Evolutionary conservation across 805 yeast genomes (phyloP).

Genomic region (Huiozyma sinensis): DNA sequence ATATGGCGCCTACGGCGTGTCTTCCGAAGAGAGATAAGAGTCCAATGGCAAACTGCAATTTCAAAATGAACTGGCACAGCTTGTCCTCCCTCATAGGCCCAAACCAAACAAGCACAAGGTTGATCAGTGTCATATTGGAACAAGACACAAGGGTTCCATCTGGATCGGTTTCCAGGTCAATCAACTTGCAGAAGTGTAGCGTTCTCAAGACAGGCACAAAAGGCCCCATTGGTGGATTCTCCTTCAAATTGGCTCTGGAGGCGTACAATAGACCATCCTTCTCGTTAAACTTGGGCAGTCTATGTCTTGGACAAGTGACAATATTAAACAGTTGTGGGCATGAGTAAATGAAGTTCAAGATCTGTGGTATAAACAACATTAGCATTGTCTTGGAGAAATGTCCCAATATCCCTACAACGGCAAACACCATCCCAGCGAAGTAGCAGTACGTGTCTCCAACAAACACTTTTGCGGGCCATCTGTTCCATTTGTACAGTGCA

Average conservation of each 20-base stretch:
- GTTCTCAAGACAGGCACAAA: constrained; percentile 30
- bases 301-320: constrained; percentile 91
- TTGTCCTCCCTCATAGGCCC: constrained; percentile 86
- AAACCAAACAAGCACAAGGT: constrained; percentile 68
- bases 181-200: constrained; percentile 40
- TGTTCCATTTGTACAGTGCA: constrained; percentile 67
- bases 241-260: constrained; percentile 40
- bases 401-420: constrained; percentile 90
- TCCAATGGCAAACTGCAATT: constrained; percentile 58
- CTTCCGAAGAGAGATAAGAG: constrained; percentile 55
- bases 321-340: constrained; percentile 83
- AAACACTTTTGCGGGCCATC: constrained; percentile 87
- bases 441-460: constrained; percentile 98
- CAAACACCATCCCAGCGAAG: constrained; percentile 97
- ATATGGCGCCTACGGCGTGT: constrained; percentile 74
- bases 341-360: constrained; percentile 79
- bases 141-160: constrained; percentile 31
- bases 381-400: constrained; percentile 91
- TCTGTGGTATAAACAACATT: constrained; percentile 81
- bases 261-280: constrained; percentile 68
- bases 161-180: constrained; percentile 33
- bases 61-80: constrained; percentile 50
- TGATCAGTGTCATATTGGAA: constrained; percentile 82
- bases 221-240: constrained; percentile 25
- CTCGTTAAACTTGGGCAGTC: constrained; percentile 69